phyloP scores from a whole-genome alignment of 768 basidiomycete species.

The Agaricus subrufescens region DNA sequence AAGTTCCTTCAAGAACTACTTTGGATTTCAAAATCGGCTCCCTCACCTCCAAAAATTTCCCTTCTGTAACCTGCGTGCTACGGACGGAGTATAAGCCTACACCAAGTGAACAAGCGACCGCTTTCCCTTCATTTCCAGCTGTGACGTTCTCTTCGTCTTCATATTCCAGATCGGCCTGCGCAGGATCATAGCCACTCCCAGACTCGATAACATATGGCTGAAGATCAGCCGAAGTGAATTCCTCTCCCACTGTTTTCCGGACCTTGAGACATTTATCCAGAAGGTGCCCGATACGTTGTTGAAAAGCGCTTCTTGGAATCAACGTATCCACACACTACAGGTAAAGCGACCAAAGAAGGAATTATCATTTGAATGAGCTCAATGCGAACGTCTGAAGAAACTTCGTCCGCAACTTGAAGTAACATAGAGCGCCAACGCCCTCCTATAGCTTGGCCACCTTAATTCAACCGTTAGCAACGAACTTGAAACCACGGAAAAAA shows the following conservation, averaged over 20 bases:
- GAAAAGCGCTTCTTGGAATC: slow-evolving; percentile 8
- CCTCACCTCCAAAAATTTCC: neutral
- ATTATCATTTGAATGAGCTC: neutral
- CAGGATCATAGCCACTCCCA: slow-evolving; percentile 10
- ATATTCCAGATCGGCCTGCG: slow-evolving; percentile 21
- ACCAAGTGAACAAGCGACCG: slow-evolving; percentile 9
- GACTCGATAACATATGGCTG: slow-evolving; percentile 14
- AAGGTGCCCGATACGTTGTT: slow-evolving; percentile 19
- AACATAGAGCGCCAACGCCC: slow-evolving; percentile 41
- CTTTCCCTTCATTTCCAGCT: slow-evolving; percentile 4
- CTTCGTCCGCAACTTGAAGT: slow-evolving; percentile 14
- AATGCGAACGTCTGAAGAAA: neutral
- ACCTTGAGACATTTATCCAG: slow-evolving; percentile 22
- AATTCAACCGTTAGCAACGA: neutral
- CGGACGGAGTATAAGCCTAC: slow-evolving; percentile 6
- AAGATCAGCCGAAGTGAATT: slow-evolving; percentile 22
- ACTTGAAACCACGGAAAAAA: no score
- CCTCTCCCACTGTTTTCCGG: slow-evolving; percentile 22
- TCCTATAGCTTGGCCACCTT: slow-evolving; percentile 39
- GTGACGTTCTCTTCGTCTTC: slow-evolving; percentile 15
- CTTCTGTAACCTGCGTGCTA: slow-evolving; percentile 2
- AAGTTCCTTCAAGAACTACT: slow-evolving; percentile 13
- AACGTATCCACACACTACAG: neutral
- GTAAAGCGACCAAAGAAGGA: neutral
- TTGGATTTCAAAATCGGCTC: slow-evolving; percentile 11